Evolutionary conservation across 163 green algal genomes (phyloP).

Genomic region (Scenedesmus sp.): DNA sequence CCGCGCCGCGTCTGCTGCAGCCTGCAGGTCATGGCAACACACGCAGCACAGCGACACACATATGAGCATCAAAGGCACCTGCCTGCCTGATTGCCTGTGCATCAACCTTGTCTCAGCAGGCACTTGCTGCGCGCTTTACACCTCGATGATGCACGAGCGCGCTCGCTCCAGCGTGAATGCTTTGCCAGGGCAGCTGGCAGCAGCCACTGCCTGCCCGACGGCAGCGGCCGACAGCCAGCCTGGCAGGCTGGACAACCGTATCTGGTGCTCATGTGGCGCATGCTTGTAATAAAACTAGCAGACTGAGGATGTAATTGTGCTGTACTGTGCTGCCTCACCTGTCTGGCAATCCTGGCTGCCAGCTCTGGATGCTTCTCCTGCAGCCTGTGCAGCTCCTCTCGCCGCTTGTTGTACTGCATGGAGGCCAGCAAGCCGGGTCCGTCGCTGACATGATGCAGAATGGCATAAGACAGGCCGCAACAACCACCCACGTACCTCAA

Average conservation of each 20-base stretch:
- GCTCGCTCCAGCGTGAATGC: too few relatives aligned
- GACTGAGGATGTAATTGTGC: background rate
- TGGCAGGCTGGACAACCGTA: background rate
- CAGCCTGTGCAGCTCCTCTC: constrained; percentile 90
- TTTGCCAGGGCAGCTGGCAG: too few relatives aligned
- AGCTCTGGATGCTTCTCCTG: constrained; percentile 87
- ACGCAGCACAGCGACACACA: background rate
- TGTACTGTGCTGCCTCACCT: constrained; percentile 15
- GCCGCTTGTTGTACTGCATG: constrained; percentile 92
- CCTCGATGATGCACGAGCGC: background rate
- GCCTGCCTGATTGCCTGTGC: background rate
- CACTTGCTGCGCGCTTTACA: background rate
- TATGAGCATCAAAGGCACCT: background rate
- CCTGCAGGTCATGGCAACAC: background rate
- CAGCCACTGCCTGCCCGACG: too few relatives aligned
- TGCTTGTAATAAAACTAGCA: background rate
- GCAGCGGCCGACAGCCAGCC: too few relatives aligned
- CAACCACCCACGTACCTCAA: constrained; percentile 68
- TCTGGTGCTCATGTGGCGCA: background rate
- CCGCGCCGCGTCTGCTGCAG: constrained; percentile 6
- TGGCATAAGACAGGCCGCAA: background rate
- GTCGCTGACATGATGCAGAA: background rate
- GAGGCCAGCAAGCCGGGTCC: background rate
- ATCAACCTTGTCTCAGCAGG: background rate
- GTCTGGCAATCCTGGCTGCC: constrained; percentile 62